These are phyloP conservation scores for Vigna unguiculata DNA, from an alignment of 306 rosid genomes.

Conservation along the genomic window DNA sequence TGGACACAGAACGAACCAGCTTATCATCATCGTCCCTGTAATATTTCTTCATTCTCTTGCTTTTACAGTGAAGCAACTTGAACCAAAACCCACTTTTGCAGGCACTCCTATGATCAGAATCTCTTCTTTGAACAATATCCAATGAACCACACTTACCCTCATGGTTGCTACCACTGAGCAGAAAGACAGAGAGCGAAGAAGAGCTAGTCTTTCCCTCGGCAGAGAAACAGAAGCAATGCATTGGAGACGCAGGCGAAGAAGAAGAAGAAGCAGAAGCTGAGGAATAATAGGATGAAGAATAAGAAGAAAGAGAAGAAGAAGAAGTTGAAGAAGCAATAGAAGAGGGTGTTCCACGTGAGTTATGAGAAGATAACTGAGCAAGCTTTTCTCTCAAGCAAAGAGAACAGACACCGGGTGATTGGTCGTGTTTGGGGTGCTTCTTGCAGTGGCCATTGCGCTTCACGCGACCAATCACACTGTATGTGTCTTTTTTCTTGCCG, in stretches of 20 bases:
- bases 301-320: conserved; percentile 50
- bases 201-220: conserved; percentile 36
- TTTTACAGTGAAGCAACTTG: conserved; percentile 54
- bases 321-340: conserved; percentile 31
- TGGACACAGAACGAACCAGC: conserved; percentile 48
- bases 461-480: conserved; percentile 40
- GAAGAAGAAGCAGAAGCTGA: conserved; percentile 53
- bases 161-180: conserved; percentile 34
- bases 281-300: conserved; percentile 50
- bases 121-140: conserved; percentile 49
- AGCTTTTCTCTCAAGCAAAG: conserved; percentile 72
- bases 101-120: conserved; percentile 13
- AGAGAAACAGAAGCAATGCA: conserved; percentile 35
- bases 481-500: conserved; percentile 31
- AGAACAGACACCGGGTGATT: conserved; percentile 88
- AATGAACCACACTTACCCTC: conserved; percentile 54
- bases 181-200: conserved; percentile 40
- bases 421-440: conserved; percentile 85
- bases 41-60: conserved; percentile 45
- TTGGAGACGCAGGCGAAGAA: conserved; percentile 67
- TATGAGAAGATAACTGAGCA: conserved; percentile 39
- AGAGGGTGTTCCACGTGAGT: conserved; percentile 21
- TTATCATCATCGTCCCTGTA: not conserved
- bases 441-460: conserved; percentile 55
- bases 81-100: conserved; percentile 59